A percentile compares a stretch with the other conserved stretches of the same genome.
Conservation (phyloP, 2,329 filamentous ascomycete genomes). For the Claviceps maximensis region DNA sequence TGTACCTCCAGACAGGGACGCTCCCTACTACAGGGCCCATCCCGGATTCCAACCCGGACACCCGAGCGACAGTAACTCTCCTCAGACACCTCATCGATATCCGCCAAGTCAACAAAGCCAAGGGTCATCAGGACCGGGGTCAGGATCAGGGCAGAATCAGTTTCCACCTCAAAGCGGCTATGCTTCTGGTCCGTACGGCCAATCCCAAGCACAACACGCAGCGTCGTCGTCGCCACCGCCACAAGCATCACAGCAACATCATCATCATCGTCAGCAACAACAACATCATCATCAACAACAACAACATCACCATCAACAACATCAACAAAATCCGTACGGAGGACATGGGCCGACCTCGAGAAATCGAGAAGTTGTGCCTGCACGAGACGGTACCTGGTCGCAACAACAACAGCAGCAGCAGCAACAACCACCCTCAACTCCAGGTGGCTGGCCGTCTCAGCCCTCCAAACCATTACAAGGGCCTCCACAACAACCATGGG, state of each 20-base stretch:
- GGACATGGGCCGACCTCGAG: slow-evolving; percentile 31
- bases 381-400: slow-evolving; percentile 23
- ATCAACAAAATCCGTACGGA: slow-evolving; percentile 19
- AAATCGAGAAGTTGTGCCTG: slow-evolving; percentile 27
- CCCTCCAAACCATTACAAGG: slow-evolving; percentile 19
- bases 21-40: slow-evolving; percentile 31
- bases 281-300: neutral
- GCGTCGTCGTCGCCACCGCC: slow-evolving; percentile 30
- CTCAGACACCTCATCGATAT: slow-evolving; percentile 34
- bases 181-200: slow-evolving; percentile 25
- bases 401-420: slow-evolving; percentile 12
- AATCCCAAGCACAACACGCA: slow-evolving; percentile 24
- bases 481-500: slow-evolving; percentile 23
- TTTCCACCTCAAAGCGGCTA: slow-evolving; percentile 34
- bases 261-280: slow-evolving; percentile 23
- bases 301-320: neutral
- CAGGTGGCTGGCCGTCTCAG: slow-evolving; percentile 18
- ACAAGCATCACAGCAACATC: slow-evolving; percentile 19
- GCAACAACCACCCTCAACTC: slow-evolving; percentile 7
- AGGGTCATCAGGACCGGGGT: slow-evolving; percentile 6
- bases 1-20: slow-evolving; percentile 28
- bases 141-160: slow-evolving; percentile 8
- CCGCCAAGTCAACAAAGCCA: slow-evolving; percentile 26
- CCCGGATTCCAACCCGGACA: slow-evolving; percentile 22
- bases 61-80: slow-evolving; percentile 28